A percentile compares a stretch with the other conserved stretches of the same genome.
These are phyloP conservation scores for Hibiscus syriacus DNA, from an alignment of 345 rosid species.

Conservation along the genomic window DNA sequence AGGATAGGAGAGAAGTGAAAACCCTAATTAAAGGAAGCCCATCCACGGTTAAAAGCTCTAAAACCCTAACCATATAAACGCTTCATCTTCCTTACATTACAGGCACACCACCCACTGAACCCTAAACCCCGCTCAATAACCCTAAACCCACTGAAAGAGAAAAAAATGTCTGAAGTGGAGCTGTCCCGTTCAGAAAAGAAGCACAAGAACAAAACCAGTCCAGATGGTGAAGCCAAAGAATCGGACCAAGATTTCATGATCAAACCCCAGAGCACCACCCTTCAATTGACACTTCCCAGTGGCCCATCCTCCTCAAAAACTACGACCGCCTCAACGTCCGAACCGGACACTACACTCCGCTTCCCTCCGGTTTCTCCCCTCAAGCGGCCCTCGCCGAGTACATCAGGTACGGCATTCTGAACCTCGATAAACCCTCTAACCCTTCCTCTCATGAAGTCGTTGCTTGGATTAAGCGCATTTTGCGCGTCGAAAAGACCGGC, in stretches of 20 bases:
- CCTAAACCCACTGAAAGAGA: too few relatives aligned
- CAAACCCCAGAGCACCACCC: constrained; percentile 76
- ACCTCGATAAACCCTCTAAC: constrained; percentile 90
- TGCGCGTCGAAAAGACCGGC: constrained; percentile 82
- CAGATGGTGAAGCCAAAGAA: constrained; percentile 6
- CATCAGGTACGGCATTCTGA: constrained; percentile 73
- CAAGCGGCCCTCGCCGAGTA: constrained; percentile 80
- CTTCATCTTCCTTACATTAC: too few relatives aligned
- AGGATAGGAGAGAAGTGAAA: too few relatives aligned
- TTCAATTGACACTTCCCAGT: constrained; percentile 70
- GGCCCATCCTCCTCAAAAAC: constrained; percentile 93
- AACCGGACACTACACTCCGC: constrained; percentile 97
- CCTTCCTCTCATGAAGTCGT: constrained; percentile 98
- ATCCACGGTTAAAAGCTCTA: too few relatives aligned
- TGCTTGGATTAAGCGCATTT: constrained; percentile 92
- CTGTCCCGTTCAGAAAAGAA: constrained; percentile 56
- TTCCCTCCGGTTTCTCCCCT: constrained; percentile 81
- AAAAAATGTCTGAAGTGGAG: constrained; percentile 55
- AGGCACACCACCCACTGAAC: too few relatives aligned
- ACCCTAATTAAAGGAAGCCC: too few relatives aligned
- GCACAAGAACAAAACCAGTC: constrained; percentile 28
- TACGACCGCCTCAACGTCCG: constrained; percentile 93
- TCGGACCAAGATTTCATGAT: constrained; percentile 51
- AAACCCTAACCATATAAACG: too few relatives aligned
- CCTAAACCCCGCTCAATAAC: too few relatives aligned